phyloP scores from a whole-genome alignment of 768 basidiomycete species.

The Leccinum rimulosum region DNA sequence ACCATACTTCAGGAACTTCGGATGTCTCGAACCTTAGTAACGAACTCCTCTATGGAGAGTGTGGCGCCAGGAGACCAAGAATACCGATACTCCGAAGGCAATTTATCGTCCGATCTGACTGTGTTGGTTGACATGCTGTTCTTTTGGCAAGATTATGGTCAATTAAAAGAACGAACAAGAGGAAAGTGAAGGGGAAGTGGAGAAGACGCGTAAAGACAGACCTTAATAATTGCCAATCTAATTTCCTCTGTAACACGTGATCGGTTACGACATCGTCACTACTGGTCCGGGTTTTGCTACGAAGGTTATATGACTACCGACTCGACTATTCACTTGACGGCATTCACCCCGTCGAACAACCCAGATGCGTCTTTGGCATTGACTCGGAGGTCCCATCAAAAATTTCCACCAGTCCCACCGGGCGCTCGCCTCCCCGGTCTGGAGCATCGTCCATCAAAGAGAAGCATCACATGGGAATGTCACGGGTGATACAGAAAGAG shows the following conservation, averaged over 20 bases:
- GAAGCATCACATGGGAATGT: not conserved
- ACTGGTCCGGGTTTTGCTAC: not conserved
- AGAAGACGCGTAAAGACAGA: not conserved
- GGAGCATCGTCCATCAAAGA: not conserved
- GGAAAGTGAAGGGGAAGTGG: not conserved
- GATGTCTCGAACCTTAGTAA: slow-evolving; percentile 45
- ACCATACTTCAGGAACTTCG: not conserved
- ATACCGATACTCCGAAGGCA: slow-evolving; percentile 47
- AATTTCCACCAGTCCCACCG: not conserved
- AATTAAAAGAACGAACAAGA: not conserved
- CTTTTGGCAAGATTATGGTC: not conserved
- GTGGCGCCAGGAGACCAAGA: slow-evolving; percentile 46
- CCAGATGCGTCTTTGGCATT: not conserved
- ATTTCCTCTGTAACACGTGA: slow-evolving; percentile 7
- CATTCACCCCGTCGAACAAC: not conserved
- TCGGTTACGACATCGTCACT: not conserved
- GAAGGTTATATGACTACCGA: not conserved
- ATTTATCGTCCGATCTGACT: slow-evolving; percentile 36
- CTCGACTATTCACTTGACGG: not conserved
- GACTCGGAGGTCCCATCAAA: not conserved
- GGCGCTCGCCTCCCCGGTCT: not conserved
- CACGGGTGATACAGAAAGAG: not conserved
- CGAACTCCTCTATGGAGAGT: slow-evolving; percentile 48
- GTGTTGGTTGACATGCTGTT: slow-evolving; percentile 12
- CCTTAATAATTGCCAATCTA: not conserved